These are phyloP conservation scores for Colletotrichum graminicola DNA, from an alignment of 2,329 filamentous ascomycete species.

Conservation along the genomic window DNA sequence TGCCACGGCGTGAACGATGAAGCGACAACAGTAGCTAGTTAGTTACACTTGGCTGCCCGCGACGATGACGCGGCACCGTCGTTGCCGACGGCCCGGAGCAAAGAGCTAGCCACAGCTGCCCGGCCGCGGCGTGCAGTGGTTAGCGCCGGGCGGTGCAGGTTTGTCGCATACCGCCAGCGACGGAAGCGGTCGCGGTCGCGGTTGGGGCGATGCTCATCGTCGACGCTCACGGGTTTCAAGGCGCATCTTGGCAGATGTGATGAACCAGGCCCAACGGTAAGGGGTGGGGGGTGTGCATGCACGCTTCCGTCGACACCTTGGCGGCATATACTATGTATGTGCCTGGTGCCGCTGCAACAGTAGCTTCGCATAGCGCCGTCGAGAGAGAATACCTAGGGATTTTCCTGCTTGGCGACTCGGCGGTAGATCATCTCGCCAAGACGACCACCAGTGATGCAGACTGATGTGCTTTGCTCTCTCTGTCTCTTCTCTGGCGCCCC, in stretches of 20 bases:
- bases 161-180: not conserved
- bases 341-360: too few relatives aligned
- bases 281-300: too few relatives aligned
- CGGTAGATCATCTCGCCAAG: conserved; percentile 38
- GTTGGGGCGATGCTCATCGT: conserved; percentile 28
- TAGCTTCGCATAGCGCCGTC: not conserved
- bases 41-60: not conserved
- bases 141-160: conserved; percentile 23
- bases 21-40: not conserved
- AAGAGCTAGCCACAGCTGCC: too few relatives aligned
- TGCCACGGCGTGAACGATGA: not conserved
- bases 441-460: not conserved
- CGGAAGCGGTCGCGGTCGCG: conserved; percentile 27
- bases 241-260: conserved; percentile 35
- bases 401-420: conserved; percentile 24
- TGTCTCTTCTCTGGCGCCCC: not conserved
- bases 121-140: not conserved
- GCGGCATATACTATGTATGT: too few relatives aligned
- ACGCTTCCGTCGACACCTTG: not conserved
- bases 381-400: not conserved
- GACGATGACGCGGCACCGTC: too few relatives aligned
- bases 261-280: not conserved
- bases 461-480: not conserved
- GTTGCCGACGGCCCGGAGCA: too few relatives aligned
- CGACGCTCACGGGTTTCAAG: conserved; percentile 31